These are phyloP conservation scores for Penicillium sp. DNA, from an alignment of 2,329 filamentous ascomycete genomes.

Conservation along the genomic window DNA sequence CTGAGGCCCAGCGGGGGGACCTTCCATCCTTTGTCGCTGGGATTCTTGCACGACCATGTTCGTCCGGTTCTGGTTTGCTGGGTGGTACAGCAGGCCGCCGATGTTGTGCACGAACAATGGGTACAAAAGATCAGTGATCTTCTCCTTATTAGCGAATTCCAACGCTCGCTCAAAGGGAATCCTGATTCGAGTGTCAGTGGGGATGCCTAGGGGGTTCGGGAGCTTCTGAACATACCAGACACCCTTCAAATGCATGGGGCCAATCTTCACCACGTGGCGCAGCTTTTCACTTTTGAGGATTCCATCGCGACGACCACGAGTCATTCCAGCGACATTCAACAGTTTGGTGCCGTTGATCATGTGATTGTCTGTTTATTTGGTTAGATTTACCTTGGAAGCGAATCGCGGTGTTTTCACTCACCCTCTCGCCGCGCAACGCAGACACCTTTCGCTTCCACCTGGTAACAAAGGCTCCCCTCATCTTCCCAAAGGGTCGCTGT, in stretches of 20 bases:
- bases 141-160: conserved; percentile 99
- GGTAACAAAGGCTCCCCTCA: conserved; percentile 94
- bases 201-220: neutral
- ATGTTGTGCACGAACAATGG: conserved; percentile 98
- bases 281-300: conserved; percentile 98
- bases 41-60: conserved; percentile 83
- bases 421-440: conserved; percentile 93
- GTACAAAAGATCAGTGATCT: conserved; percentile 93
- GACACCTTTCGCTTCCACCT: conserved; percentile 93
- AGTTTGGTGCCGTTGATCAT: conserved; percentile 99
- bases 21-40: conserved; percentile 72
- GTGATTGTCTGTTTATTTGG: conserved; percentile 70
- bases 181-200: conserved; percentile 52
- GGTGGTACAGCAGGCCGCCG: conserved; percentile 87
- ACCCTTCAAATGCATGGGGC: conserved; percentile 97
- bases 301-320: conserved; percentile 86
- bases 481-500: conserved; percentile 98
- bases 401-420: conserved; percentile 43
- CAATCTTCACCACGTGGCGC: conserved; percentile 96
- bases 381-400: neutral
- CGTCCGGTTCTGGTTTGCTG: conserved; percentile 73
- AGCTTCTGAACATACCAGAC: conserved; percentile 69
- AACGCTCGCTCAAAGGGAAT: conserved; percentile 97
- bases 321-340: conserved; percentile 97
- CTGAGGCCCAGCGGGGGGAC: conserved; percentile 44